These are phyloP conservation scores for Aspergillus vadensis DNA, from an alignment of 2,329 filamentous ascomycete genomes.

Conservation along the genomic window DNA sequence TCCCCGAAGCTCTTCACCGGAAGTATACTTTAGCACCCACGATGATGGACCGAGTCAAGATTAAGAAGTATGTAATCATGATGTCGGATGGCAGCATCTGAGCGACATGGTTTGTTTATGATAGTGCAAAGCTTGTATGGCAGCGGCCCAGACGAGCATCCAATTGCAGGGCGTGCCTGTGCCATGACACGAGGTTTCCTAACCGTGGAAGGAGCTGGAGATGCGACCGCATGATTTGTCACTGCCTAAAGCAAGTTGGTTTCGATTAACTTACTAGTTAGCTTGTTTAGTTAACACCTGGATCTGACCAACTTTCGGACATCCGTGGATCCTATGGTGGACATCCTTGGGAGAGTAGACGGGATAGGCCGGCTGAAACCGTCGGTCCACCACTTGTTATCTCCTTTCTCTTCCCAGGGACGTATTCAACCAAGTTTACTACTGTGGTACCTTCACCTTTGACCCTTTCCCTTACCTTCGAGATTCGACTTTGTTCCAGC, in stretches of 20 bases:
- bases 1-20: too few species aligned
- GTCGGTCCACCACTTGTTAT: conserved; percentile 15
- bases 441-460: too few species aligned
- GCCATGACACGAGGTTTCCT: conserved; percentile 5
- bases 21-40: too few species aligned
- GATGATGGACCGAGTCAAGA: too few species aligned
- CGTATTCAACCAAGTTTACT: too few species aligned
- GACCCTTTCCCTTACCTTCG: not conserved
- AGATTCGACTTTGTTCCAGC: conserved; percentile 1
- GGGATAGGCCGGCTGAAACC: conserved; percentile 21
- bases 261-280: not conserved
- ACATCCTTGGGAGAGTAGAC: conserved; percentile 19
- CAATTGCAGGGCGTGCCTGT: conserved; percentile 8
- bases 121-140: conserved; percentile 9
- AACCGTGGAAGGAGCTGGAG: conserved; percentile 2
- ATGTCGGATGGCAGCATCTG: not conserved
- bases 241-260: not conserved
- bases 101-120: not conserved
- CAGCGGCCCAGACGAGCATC: not conserved
- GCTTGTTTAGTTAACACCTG: too few species aligned
- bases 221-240: conserved; percentile 10
- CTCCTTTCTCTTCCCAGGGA: not conserved
- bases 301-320: conserved; percentile 4
- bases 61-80: not conserved
- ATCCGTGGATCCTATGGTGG: conserved; percentile 12